Evolutionary conservation across 495 filamentous ascomycete species (phyloP).

Genomic region (Niebla homalea): DNA sequence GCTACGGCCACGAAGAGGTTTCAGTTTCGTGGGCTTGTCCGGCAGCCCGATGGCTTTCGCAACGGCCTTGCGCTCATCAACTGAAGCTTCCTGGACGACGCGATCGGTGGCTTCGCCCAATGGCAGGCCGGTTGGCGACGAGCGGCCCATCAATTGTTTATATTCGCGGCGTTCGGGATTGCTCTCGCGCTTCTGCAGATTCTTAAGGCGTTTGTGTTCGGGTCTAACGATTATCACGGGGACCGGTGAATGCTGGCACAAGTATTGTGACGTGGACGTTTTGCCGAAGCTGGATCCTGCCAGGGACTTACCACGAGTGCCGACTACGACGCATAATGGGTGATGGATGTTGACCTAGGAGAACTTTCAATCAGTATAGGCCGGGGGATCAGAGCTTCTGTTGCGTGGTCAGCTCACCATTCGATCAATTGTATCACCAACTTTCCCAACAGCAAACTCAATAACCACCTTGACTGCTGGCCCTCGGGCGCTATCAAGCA

Average conservation of each 20-base stretch:
- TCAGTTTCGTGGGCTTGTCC: background rate
- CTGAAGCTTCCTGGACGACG: constrained; percentile 33
- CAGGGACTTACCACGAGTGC: constrained; percentile 75
- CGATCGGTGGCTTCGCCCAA: constrained; percentile 38
- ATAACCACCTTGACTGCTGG: constrained; percentile 77
- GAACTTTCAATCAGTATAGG: background rate
- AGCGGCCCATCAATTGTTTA: constrained; percentile 14
- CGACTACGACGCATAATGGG: constrained; percentile 89
- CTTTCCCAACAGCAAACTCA: constrained; percentile 83
- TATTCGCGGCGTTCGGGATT: constrained; percentile 73
- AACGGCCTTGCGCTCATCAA: constrained; percentile 59
- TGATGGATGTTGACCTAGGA: constrained; percentile 86
- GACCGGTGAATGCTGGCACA: constrained; percentile 86
- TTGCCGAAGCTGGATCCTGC: constrained; percentile 80
- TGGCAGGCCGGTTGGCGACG: constrained; percentile 57
- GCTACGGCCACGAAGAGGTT: background rate
- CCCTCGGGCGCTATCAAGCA: constrained; percentile 60
- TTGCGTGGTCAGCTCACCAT: constrained; percentile 48
- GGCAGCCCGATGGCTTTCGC: constrained; percentile 50
- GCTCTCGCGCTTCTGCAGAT: constrained; percentile 73
- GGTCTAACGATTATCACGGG: constrained; percentile 95
- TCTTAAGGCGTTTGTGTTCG: constrained; percentile 77
- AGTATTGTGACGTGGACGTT: constrained; percentile 95
- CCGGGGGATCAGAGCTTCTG: constrained; percentile 2
- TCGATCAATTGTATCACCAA: constrained; percentile 83